Conservation (phyloP, 768 basidiomycete species). For the Podaxis sp. region DNA sequence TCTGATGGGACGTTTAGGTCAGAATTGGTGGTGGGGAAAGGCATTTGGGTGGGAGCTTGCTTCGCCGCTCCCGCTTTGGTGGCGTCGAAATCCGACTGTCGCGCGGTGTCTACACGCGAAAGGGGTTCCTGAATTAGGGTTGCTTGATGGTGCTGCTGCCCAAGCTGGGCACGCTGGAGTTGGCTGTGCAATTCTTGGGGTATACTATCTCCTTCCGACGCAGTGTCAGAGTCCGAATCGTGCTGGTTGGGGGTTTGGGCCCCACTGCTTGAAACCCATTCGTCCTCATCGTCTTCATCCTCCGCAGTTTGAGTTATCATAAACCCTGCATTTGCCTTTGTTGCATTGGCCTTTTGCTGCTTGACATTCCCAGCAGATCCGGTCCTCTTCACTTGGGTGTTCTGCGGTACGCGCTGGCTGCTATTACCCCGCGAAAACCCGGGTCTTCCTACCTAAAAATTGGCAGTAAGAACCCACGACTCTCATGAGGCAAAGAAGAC, state of each 20-base stretch:
- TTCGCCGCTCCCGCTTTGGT: conserved; percentile 9
- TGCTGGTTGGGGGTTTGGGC: conserved; percentile 58
- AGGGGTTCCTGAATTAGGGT: conserved; percentile 11
- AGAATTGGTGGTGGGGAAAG: conserved; percentile 6
- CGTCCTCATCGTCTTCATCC: conserved; percentile 53
- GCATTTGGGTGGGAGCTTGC: conserved; percentile 11
- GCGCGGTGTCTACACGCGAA: conserved; percentile 31
- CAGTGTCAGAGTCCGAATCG: conserved; percentile 41
- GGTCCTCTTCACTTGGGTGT: conserved; percentile 26
- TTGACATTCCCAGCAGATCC: conserved; percentile 17
- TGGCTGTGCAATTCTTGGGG: conserved; percentile 16
- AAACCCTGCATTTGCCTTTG: conserved; percentile 48
- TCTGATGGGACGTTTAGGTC: background rate
- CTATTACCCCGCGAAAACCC: conserved; percentile 27
- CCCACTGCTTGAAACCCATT: conserved; percentile 77
- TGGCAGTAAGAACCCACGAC: conserved; percentile 16
- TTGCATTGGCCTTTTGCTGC: conserved; percentile 24
- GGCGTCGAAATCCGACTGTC: conserved; percentile 28
- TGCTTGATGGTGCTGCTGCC: conserved; percentile 15
- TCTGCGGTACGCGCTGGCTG: conserved; percentile 25
- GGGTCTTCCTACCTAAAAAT: conserved; percentile 21
- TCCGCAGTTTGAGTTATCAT: conserved; percentile 48
- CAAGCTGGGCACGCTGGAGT: conserved; percentile 6
- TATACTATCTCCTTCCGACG: conserved; percentile 28
- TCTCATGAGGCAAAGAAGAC: conserved; percentile 17